Base-by-base conservation (phyloP, 768 basidiomycete species). In the Boletus insuetus region DNA sequence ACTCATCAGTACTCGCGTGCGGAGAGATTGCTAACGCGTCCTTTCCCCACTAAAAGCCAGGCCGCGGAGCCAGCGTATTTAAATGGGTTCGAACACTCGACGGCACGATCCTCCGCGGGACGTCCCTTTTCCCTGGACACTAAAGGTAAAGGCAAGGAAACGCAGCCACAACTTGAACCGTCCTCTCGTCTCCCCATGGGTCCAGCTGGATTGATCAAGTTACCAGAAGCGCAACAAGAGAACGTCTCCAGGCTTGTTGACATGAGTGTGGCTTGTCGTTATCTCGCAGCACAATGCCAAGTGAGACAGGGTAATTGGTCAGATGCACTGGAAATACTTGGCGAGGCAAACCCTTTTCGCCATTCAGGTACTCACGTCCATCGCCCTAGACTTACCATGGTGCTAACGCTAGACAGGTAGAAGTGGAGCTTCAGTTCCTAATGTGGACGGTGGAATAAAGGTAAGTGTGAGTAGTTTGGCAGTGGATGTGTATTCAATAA, bases 231-330 rank as follows among this genome's bases (percentile, higher is more conserved):
- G 35, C 75, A 82, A 62, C 83, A 85, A 55, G 83, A 83, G 45
- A 80, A 77, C 16, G 82, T 88, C 20, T 87, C 86, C 44, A 81
- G 89, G 48, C 77, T 98, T 29, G 92, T 96, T 3, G 93, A 97
- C 73, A 89, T 94, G 83, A 95, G 92, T 64, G 82, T 98, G 35
- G 92, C 94, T 7, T 98, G 97, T 69, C 82, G 97, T 41, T 98
- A 98, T 75, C 83, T 99, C 20, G 94, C 94, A 17, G 97, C 96
- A 11, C 93, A 98, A 65, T 98, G 95, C 69, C 85, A 94, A 78
- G 81, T 91, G 19, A 80, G 93, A 47, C 89, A 95, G 72, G 94
- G 94, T 13, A 92, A 93, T 63, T 97, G 94, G 89, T 77, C 82
- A 2, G 93, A 93, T 54, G 95, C 95, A 4, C 82, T 91, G 9